A percentile compares a stretch with the other conserved stretches of the same genome.
Evolutionary conservation across 805 yeast species (phyloP).

Genomic region (Candida jianshihensis): DNA sequence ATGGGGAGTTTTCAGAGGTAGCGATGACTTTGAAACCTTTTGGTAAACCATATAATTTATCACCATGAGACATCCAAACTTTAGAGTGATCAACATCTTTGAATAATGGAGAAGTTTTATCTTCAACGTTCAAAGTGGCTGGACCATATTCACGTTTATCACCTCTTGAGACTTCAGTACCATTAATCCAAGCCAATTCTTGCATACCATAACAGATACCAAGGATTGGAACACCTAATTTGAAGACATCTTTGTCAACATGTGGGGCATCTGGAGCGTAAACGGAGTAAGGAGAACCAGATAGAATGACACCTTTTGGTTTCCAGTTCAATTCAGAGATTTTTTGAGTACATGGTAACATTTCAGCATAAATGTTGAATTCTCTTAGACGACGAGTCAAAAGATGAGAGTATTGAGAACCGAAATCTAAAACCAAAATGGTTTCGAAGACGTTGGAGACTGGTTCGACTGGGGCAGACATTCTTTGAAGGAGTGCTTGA

Average conservation of each 20-base stretch:
- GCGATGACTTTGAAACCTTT: slow-evolving; percentile 85
- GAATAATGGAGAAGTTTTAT: slow-evolving; percentile 63
- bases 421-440: slow-evolving; percentile 93
- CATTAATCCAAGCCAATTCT: slow-evolving; percentile 96
- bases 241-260: slow-evolving; percentile 90
- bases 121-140: slow-evolving; percentile 76
- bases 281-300: slow-evolving; percentile 98
- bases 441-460: slow-evolving; percentile 93
- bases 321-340: slow-evolving; percentile 86
- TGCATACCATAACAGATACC: slow-evolving; percentile 99
- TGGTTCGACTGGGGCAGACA: slow-evolving; percentile 31
- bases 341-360: slow-evolving; percentile 99
- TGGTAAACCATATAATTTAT: slow-evolving; percentile 87
- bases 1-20: slow-evolving; percentile 90
- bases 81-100: slow-evolving; percentile 87
- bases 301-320: slow-evolving; percentile 92
- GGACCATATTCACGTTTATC: slow-evolving; percentile 98
- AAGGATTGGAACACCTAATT: slow-evolving; percentile 85
- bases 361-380: slow-evolving; percentile 96
- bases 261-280: slow-evolving; percentile 95
- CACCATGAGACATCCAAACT: slow-evolving; percentile 99
- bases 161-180: slow-evolving; percentile 86
- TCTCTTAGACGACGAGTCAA: slow-evolving; percentile 97
- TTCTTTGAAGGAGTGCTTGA: slow-evolving; percentile 2
- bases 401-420: slow-evolving; percentile 96